Evolutionary conservation across 129 eudicot genomes (phyloP), one percentile per base, ranked within the genome.

Genomic region (Helichrysum umbraculigerum): DNA sequence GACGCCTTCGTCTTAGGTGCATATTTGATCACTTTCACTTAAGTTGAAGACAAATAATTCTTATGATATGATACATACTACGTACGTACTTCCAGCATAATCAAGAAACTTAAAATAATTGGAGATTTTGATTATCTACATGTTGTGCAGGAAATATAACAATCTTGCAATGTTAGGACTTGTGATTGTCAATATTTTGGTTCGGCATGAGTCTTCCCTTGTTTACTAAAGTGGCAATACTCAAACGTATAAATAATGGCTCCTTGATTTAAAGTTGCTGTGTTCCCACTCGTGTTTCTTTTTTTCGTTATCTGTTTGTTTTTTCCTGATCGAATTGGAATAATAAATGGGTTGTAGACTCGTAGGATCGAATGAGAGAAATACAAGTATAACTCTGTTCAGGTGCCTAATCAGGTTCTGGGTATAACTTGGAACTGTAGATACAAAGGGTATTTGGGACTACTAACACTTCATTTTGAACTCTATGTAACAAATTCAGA

Each of bases 121-220:
- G 28, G 28, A 25, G 28, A 25, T 25, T 25, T 25, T 25, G 28
- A 25, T 25, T 25, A 25, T 25, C 28, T 25, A 25, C 28, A 25
- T 25, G 28, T 25, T 25, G 28, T 25, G 28, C 28, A 25, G 28
- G 28, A 25, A 25, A 25, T 25, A 25, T 1, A 25, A 25, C 28
- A 25, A 25, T 25, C 28, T 25, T 25, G 28, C 28, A 25, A 25
- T 25, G 28, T 25, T 25, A 25, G 28, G 28, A 25, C 28, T 25
- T 25, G 28, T 25, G 28, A 25, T 25, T 25, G 28, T 25, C 28
- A 25, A 25, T 25, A 25, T 25, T 25, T 25, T 25, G 28, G 28
- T 25, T 25, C 28, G 28, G 28, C 28, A 25, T 1, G 73, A 71
- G 68, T 64, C 81, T 87, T 76, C 83, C 87, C 7, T 70, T 17